These are phyloP conservation scores for Suhomyces sp. DNA, from an alignment of 805 yeast genomes.

Conservation along the genomic window DNA sequence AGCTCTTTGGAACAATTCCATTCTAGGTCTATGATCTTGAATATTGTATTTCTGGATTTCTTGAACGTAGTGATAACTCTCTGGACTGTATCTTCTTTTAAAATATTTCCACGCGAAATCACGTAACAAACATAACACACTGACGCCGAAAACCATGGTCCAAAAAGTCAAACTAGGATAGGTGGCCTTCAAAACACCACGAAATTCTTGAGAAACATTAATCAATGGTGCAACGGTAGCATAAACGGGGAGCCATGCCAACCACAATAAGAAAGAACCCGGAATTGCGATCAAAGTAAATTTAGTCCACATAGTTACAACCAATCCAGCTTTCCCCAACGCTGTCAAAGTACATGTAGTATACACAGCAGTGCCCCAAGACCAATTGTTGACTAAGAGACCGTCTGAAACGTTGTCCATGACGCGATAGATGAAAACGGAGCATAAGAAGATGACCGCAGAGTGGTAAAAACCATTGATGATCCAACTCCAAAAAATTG, in stretches of 20 bases:
- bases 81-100: conserved; percentile 88
- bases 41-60: conserved; percentile 94
- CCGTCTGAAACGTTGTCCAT: conserved; percentile 72
- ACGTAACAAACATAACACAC: conserved; percentile 75
- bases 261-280: conserved; percentile 85
- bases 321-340: conserved; percentile 90
- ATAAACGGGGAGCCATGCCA: conserved; percentile 82
- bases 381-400: conserved; percentile 80
- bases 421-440: conserved; percentile 63
- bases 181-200: conserved; percentile 73
- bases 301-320: conserved; percentile 93
- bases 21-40: conserved; percentile 91
- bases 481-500: conserved; percentile 97
- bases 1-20: conserved; percentile 95
- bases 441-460: conserved; percentile 73
- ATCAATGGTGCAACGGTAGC: conserved; percentile 81
- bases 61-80: conserved; percentile 91
- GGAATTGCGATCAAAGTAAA: conserved; percentile 91
- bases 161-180: conserved; percentile 81
- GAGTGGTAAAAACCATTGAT: conserved; percentile 94
- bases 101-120: conserved; percentile 94
- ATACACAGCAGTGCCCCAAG: conserved; percentile 89
- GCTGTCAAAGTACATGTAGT: conserved; percentile 87
- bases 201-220: conserved; percentile 78
- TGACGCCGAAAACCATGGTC: conserved; percentile 75